phyloP scores from a whole-genome alignment of 2,329 filamentous ascomycete genomes.

The Zalaria sp. region DNA sequence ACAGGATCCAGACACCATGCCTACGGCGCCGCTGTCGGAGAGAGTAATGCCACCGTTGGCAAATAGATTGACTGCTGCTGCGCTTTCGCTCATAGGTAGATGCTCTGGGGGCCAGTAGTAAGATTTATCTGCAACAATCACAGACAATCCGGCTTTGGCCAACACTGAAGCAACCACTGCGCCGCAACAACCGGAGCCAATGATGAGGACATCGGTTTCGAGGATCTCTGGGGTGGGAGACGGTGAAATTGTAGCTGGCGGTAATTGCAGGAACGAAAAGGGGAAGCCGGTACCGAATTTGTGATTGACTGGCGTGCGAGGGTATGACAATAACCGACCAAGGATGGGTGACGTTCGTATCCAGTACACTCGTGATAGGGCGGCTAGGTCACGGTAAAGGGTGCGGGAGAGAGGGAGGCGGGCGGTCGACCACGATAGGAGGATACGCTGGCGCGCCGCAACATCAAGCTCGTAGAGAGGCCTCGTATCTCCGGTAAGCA shows the following conservation, averaged over 20 bases:
- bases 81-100: slow-evolving; percentile 57
- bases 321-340: slow-evolving; percentile 42
- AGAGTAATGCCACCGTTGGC: slow-evolving; percentile 49
- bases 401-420: slow-evolving; percentile 40
- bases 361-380: slow-evolving; percentile 41
- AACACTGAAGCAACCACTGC: slow-evolving; percentile 70
- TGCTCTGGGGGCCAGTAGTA: slow-evolving; percentile 61
- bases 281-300: slow-evolving; percentile 33
- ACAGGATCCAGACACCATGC: slow-evolving; percentile 51
- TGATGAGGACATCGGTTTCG: slow-evolving; percentile 68
- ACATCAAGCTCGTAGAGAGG: slow-evolving; percentile 49
- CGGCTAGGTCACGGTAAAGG: slow-evolving; percentile 42
- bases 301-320: slow-evolving; percentile 37
- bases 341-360: slow-evolving; percentile 42
- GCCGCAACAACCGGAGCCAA: slow-evolving; percentile 79
- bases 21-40: slow-evolving; percentile 37
- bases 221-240: slow-evolving; percentile 40
- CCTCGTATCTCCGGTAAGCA: slow-evolving; percentile 53
- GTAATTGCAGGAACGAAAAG: slow-evolving; percentile 50
- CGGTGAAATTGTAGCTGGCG: slow-evolving; percentile 22
- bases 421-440: slow-evolving; percentile 48
- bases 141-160: slow-evolving; percentile 58
- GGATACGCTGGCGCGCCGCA: slow-evolving; percentile 44
- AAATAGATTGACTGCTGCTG: slow-evolving; percentile 50
- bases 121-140: slow-evolving; percentile 71